Base-by-base conservation (phyloP, 805 yeast genomes). In the Candida methanosorbosa region DNA sequence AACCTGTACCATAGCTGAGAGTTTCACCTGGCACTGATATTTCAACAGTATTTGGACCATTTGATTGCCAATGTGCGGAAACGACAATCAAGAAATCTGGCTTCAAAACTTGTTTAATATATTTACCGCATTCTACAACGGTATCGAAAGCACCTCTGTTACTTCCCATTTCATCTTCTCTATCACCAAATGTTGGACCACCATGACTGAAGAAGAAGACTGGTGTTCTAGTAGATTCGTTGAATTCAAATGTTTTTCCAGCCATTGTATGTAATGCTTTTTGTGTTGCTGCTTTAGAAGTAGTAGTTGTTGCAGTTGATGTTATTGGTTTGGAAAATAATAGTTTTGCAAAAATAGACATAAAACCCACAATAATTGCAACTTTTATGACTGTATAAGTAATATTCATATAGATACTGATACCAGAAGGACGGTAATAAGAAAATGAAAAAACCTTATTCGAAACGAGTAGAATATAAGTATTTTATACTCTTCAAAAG, bases 31-130 rank as follows among this genome's bases (percentile, higher is more conserved):
- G 77, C 13, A 68, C 57, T 0, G 69, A 64, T 21, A 78, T 60
- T 45, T 77, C 78, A 15, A 78, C 56, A 28, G 54, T 46, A 30
- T 66, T 59, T 2, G 56, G 40, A 0, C 50, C 54, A 1, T 44
- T 33, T 1, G 78, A 62, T 53, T 81, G 81, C 87, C 88, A 83
- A 54, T 84, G 94, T 0, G 88, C 94, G 21, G 86, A 76, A 3
- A 83, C 72, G 29, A 75, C 71, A 20, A 83, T 53, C 13, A 83
- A 61, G 36, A 70, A 81, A 41, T 77, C 77, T 4, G 92, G 92
- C 38, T 77, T 72, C 43, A 74, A 50, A 14, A 49, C 46, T 1
- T 59, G 50, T 32, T 64, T 62, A 41, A 83, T 75, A 26, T 59
- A 54, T 14, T 52, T 41, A 3, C 94, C 94, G 6, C 79, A 40